phyloP scores from a whole-genome alignment of 192 early-diverging fungal genomes.

The Coemansia biformis region DNA sequence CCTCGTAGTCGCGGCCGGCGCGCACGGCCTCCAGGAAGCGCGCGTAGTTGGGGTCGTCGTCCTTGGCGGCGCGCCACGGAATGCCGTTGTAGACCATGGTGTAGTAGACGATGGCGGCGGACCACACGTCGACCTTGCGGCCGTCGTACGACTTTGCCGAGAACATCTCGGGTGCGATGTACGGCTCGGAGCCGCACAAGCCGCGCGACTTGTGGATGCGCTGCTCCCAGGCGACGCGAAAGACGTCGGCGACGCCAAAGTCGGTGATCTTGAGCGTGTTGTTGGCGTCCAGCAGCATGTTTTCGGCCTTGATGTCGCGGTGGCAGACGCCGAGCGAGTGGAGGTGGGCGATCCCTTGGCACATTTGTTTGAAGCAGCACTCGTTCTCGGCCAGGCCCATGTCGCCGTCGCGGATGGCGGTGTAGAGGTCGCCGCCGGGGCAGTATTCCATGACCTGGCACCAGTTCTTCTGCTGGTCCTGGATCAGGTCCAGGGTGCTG shows the following conservation, averaged over 20 bases:
- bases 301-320: conserved; percentile 79
- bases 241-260: conserved; percentile 96
- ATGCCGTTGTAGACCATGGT: conserved; percentile 68
- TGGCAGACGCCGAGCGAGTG: conserved; percentile 96
- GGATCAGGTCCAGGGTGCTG: conserved; percentile 90
- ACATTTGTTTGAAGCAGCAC: conserved; percentile 92
- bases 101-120: conserved; percentile 89
- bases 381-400: conserved; percentile 77
- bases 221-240: conserved; percentile 81
- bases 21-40: conserved; percentile 56
- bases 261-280: conserved; percentile 94
- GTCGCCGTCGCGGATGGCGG: conserved; percentile 63
- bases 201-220: conserved; percentile 73
- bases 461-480: conserved; percentile 79
- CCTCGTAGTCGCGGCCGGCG: conserved; percentile 67
- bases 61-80: conserved; percentile 56
- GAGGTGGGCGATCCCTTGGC: conserved; percentile 82
- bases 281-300: conserved; percentile 74
- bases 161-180: conserved; percentile 93
- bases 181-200: conserved; percentile 91
- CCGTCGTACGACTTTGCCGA: conserved; percentile 77
- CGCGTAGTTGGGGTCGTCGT: conserved; percentile 60
- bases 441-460: conserved; percentile 85
- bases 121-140: conserved; percentile 88
- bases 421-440: conserved; percentile 87